These are phyloP conservation scores for Coemansia sp. DNA, from an alignment of 192 early-diverging fungal genomes.

Conservation along the genomic window DNA sequence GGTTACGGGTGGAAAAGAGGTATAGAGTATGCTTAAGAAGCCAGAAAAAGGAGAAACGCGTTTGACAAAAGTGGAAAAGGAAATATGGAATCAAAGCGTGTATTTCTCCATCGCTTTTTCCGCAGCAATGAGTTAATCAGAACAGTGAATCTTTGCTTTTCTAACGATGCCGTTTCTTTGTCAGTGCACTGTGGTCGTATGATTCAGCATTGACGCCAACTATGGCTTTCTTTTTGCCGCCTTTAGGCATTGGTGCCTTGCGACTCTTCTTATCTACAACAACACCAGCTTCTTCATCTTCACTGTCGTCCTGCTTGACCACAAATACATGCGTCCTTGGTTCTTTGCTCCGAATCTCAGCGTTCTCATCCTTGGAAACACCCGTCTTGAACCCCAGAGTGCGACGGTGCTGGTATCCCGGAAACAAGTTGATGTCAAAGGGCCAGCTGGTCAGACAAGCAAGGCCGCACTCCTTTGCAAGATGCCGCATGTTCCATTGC, in stretches of 20 bases:
- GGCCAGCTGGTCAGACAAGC: constrained; percentile 55
- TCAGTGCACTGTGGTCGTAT: background rate
- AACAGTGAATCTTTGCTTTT: background rate
- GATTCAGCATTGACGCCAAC: constrained; percentile 23
- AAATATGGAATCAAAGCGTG: background rate
- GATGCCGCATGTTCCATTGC: constrained; percentile 76
- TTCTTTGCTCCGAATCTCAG: constrained; percentile 68
- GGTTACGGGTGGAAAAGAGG: too few species aligned
- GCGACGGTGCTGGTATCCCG: constrained; percentile 88
- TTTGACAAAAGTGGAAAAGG: background rate
- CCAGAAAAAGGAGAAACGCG: background rate
- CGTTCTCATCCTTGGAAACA: constrained; percentile 69
- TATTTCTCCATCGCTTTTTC: background rate
- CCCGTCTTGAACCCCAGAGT: constrained; percentile 94
- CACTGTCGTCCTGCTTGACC: constrained; percentile 3
- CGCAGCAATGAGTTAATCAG: background rate
- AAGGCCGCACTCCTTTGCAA: constrained; percentile 72
- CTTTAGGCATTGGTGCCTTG: background rate
- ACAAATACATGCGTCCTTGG: constrained; percentile 77
- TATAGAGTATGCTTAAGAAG: background rate
- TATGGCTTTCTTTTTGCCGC: background rate
- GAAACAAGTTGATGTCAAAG: constrained; percentile 71
- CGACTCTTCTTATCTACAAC: background rate
- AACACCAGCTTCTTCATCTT: background rate
- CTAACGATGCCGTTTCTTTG: constrained; percentile 1